Percentiles rank a stretch among this genome's conserved stretches.
Evolutionary conservation across 2,329 filamentous ascomycete species (phyloP).

Genomic region (Elsinoe necatrix): DNA sequence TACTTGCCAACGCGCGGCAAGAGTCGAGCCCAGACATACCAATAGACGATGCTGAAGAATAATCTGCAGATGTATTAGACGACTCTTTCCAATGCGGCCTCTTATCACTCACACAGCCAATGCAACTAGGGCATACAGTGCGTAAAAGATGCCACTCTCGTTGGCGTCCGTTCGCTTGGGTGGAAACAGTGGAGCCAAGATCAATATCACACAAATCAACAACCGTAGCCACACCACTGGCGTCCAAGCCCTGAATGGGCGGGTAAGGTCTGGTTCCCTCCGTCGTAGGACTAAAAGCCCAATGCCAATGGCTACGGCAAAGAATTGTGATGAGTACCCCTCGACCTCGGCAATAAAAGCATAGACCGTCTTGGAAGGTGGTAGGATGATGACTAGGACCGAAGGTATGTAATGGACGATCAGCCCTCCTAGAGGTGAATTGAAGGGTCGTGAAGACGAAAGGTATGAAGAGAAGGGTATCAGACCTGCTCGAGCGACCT

Average conservation of each 20-base stretch:
- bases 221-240: slow-evolving; percentile 45
- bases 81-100: not conserved
- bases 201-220: slow-evolving; percentile 44
- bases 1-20: slow-evolving; percentile 54
- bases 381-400: slow-evolving; percentile 52
- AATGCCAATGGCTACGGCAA: slow-evolving; percentile 36
- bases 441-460: slow-evolving; percentile 58
- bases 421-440: slow-evolving; percentile 58
- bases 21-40: slow-evolving; percentile 57
- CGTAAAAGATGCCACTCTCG: slow-evolving; percentile 40
- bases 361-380: slow-evolving; percentile 59
- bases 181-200: slow-evolving; percentile 54
- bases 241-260: slow-evolving; percentile 59
- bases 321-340: slow-evolving; percentile 54
- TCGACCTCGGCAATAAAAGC: slow-evolving; percentile 66
- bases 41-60: slow-evolving; percentile 53
- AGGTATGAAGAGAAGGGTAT: slow-evolving; percentile 54
- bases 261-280: slow-evolving; percentile 49
- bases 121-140: slow-evolving; percentile 46
- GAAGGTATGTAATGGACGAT: slow-evolving; percentile 62
- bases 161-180: slow-evolving; percentile 41
- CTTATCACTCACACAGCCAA: slow-evolving; percentile 42
- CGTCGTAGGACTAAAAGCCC: slow-evolving; percentile 55
- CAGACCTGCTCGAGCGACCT: slow-evolving; percentile 63
- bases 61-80: slow-evolving; percentile 37